Evolutionary conservation across 768 basidiomycete genomes (phyloP).

Genomic region (Suillus hirtellus): DNA sequence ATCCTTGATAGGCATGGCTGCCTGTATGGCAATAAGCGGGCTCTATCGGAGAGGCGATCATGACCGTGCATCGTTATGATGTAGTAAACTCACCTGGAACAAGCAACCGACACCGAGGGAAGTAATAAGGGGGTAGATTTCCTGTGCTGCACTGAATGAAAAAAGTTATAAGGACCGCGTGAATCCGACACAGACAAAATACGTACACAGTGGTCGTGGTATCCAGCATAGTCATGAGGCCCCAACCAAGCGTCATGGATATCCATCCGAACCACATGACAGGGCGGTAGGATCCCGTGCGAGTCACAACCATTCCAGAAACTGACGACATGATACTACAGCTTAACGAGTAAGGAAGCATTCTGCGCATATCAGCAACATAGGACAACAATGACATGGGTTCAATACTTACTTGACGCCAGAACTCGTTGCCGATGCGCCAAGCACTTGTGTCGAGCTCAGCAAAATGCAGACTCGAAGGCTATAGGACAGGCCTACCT

Average conservation of each 20-base stretch:
- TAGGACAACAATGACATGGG: background rate
- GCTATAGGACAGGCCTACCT: conserved; percentile 14
- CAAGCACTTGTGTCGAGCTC: conserved; percentile 27
- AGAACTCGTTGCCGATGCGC: conserved; percentile 35
- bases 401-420: conserved; percentile 29
- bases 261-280: conserved; percentile 32
- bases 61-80: background rate
- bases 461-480: background rate
- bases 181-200: background rate
- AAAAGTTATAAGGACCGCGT: conserved; percentile 4
- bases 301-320: conserved; percentile 28
- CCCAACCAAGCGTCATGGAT: conserved; percentile 36
- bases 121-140: conserved; percentile 34
- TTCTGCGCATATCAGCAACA: conserved; percentile 23
- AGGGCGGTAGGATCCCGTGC: conserved; percentile 31
- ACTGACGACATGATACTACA: conserved; percentile 20
- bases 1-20: conserved; percentile 46
- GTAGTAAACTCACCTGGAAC: conserved; percentile 28
- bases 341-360: conserved; percentile 37
- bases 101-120: conserved; percentile 36
- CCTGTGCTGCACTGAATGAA: conserved; percentile 29
- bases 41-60: conserved; percentile 13
- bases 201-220: conserved; percentile 30
- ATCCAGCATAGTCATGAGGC: conserved; percentile 39
- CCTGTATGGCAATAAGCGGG: conserved; percentile 40